Conservation (phyloP, 2,329 filamentous ascomycete genomes). For the Exophiala xenobiotica region DNA sequence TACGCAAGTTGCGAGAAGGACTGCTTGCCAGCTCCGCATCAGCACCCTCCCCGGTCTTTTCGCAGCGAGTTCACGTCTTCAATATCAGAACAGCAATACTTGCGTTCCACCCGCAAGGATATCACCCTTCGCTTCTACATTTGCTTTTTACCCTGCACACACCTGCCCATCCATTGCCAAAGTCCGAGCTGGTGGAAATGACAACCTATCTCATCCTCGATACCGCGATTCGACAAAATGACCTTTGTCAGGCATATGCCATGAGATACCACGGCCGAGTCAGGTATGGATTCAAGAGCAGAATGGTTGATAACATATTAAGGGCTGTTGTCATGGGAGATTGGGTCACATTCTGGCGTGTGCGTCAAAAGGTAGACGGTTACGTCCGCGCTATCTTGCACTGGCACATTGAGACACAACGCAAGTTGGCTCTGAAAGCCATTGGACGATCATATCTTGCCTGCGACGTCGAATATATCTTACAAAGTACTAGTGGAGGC, state of each 20-base stretch:
- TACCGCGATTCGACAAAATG: constrained; percentile 76
- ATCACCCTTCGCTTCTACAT: constrained; percentile 81
- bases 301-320: constrained; percentile 68
- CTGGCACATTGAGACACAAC: constrained; percentile 72
- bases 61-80: constrained; percentile 87
- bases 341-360: constrained; percentile 73
- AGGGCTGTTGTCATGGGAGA: constrained; percentile 74
- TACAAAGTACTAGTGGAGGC: constrained; percentile 52
- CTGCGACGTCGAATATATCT: constrained; percentile 69
- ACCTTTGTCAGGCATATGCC: constrained; percentile 71
- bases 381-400: constrained; percentile 78
- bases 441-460: constrained; percentile 78
- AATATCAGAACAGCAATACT: constrained; percentile 82
- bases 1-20: constrained; percentile 89
- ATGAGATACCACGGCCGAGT: constrained; percentile 53
- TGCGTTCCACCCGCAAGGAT: constrained; percentile 79
- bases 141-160: constrained; percentile 70
- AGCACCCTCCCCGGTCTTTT: constrained; percentile 70
- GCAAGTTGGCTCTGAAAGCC: constrained; percentile 78
- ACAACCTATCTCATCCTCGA: constrained; percentile 81
- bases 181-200: constrained; percentile 74
- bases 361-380: constrained; percentile 72
- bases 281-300: constrained; percentile 61
- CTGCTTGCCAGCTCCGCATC: constrained; percentile 70
- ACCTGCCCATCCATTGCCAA: constrained; percentile 63